Evolutionary conservation across 768 basidiomycete species (phyloP).

Genomic region (Pulveroboletus sp.): DNA sequence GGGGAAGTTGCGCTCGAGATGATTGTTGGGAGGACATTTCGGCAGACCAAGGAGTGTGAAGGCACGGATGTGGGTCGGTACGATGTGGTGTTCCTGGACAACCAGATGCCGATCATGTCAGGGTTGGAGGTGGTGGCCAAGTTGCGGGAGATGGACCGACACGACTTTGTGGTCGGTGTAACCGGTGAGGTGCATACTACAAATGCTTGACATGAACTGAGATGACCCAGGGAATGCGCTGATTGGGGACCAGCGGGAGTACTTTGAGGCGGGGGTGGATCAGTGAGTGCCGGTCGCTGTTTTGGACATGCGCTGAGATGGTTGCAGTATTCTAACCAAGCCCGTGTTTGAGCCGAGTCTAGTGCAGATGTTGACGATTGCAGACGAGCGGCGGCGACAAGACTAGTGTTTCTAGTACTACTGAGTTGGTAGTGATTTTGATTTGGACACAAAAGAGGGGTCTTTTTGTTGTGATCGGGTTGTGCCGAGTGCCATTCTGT

Average conservation of each 20-base stretch:
- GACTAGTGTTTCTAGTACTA: neutral
- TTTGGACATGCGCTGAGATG: constrained; percentile 1
- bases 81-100: constrained; percentile 57
- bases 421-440: neutral
- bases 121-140: constrained; percentile 67
- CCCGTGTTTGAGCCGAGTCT: constrained; percentile 65
- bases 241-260: constrained; percentile 68
- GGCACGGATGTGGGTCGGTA: too few relatives aligned
- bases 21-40: constrained; percentile 45
- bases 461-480: constrained; percentile 30
- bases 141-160: constrained; percentile 61
- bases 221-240: constrained; percentile 48
- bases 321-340: constrained; percentile 68
- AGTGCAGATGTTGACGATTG: constrained; percentile 40
- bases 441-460: constrained; percentile 3
- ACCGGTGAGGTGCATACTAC: constrained; percentile 46
- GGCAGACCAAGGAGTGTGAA: neutral
- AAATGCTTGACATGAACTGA: constrained; percentile 4
- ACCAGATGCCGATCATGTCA: constrained; percentile 83
- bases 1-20: constrained; percentile 74
- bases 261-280: constrained; percentile 72
- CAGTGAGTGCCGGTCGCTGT: constrained; percentile 42
- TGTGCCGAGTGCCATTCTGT: constrained; percentile 31
- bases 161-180: constrained; percentile 80
- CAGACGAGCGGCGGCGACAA: constrained; percentile 37